Conservation (phyloP, 2,329 filamentous ascomycete species). For the Tympanopsis confertula region DNA sequence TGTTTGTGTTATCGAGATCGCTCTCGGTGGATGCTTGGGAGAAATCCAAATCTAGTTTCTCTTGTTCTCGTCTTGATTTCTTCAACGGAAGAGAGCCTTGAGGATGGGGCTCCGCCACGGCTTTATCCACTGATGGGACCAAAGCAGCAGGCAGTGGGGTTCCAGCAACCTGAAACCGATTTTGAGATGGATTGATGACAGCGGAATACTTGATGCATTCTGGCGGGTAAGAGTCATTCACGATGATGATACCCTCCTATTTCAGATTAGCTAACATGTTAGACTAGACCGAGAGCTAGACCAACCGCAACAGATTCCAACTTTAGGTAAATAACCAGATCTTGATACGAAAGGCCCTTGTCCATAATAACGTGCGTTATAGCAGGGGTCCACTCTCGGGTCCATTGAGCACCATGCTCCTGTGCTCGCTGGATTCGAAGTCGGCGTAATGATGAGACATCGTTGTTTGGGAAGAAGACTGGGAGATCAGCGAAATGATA, state of each 20-base stretch:
- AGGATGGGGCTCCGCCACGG: too few species aligned
- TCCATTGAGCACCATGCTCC: conserved; percentile 67
- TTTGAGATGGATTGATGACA: not conserved
- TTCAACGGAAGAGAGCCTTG: too few species aligned
- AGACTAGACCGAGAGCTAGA: too few species aligned
- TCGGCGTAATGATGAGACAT: conserved; percentile 54
- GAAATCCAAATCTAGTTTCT: too few species aligned
- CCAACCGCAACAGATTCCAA: conserved; percentile 8
- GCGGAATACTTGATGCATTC: not conserved
- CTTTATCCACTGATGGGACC: not conserved
- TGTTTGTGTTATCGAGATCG: too few species aligned
- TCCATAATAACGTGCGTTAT: conserved; percentile 78
- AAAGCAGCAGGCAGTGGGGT: too few species aligned
- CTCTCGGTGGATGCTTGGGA: too few species aligned
- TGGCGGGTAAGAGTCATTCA: not conserved
- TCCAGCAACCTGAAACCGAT: not conserved
- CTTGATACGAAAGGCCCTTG: conserved; percentile 47
- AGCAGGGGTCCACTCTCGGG: conserved; percentile 33
- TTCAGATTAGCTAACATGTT: too few species aligned
- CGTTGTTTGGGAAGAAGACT: conserved; percentile 73
- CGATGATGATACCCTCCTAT: not conserved
- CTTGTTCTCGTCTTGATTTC: too few species aligned
- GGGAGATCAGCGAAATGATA: conserved; percentile 34
- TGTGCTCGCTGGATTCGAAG: conserved; percentile 64
- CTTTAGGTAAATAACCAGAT: conserved; percentile 48